Conservation (phyloP, 352 stramenopile genomes). For the Globisporangium solare region DNA sequence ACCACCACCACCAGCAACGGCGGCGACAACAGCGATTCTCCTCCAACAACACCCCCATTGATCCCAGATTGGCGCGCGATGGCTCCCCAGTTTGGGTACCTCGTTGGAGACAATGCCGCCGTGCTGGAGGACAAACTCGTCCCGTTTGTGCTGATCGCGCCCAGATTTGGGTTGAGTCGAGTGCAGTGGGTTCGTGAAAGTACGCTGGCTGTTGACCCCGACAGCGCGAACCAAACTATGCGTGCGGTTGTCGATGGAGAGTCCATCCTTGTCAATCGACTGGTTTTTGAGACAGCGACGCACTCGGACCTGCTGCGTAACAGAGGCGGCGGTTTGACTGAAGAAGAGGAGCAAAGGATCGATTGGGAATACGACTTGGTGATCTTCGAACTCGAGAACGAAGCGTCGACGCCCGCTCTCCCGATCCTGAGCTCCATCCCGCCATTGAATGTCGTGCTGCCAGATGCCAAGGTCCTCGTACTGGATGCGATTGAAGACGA, state of each 20-base stretch:
- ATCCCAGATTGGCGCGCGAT: too few relatives aligned
- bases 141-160: conserved; percentile 6
- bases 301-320: too few relatives aligned
- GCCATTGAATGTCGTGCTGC: not conserved
- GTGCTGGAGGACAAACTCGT: not conserved
- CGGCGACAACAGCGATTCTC: too few relatives aligned
- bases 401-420: not conserved
- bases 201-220: not conserved
- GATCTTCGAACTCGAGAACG: conserved; percentile 2
- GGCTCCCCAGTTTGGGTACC: too few relatives aligned
- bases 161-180: conserved; percentile 4
- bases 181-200: conserved; percentile 3
- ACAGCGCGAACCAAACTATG: not conserved
- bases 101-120: too few relatives aligned
- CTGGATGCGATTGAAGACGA: not conserved
- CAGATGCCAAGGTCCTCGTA: not conserved
- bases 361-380: not conserved
- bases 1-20: too few relatives aligned
- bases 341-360: not conserved
- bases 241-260: conserved; percentile 1
- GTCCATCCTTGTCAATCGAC: not conserved
- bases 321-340: not conserved
- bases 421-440: not conserved
- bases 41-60: too few relatives aligned
- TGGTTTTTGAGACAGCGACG: not conserved